These are phyloP conservation scores for Phytopythium sindhum DNA, from an alignment of 352 stramenopile genomes.

Conservation along the genomic window DNA sequence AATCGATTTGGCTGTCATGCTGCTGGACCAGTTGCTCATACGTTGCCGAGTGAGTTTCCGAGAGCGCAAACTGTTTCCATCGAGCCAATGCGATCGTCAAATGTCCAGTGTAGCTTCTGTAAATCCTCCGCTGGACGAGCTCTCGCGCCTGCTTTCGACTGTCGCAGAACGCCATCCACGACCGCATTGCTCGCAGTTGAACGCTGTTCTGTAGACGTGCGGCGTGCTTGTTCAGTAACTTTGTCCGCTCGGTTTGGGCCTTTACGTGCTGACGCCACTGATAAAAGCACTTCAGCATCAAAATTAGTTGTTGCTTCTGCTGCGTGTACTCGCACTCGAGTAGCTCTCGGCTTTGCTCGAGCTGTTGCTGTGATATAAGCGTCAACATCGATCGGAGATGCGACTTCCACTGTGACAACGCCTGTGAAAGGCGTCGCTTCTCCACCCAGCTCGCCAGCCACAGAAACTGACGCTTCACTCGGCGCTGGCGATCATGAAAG, in stretches of 20 bases:
- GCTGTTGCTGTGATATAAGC: neutral
- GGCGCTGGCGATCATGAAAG: constrained; percentile 6
- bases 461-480: neutral
- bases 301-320: constrained; percentile 17
- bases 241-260: neutral
- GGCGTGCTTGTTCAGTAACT: constrained; percentile 17
- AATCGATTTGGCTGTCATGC: neutral
- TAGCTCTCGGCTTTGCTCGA: neutral
- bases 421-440: neutral
- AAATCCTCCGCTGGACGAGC: constrained; percentile 20
- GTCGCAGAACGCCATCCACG: constrained; percentile 21
- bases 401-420: neutral
- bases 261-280: constrained; percentile 19
- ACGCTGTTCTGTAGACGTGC: constrained; percentile 19
- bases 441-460: neutral
- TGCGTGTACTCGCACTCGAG: constrained; percentile 21
- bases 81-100: neutral
- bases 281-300: constrained; percentile 20
- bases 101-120: constrained; percentile 1
- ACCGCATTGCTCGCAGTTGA: constrained; percentile 13
- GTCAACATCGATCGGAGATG: neutral
- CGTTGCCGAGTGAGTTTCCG: neutral
- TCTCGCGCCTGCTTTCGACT: constrained; percentile 19
- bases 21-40: neutral
- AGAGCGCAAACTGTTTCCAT: neutral